Evolutionary conservation across 78 protist genomes (phyloP).

Genomic region (Thecamonas trahens): DNA sequence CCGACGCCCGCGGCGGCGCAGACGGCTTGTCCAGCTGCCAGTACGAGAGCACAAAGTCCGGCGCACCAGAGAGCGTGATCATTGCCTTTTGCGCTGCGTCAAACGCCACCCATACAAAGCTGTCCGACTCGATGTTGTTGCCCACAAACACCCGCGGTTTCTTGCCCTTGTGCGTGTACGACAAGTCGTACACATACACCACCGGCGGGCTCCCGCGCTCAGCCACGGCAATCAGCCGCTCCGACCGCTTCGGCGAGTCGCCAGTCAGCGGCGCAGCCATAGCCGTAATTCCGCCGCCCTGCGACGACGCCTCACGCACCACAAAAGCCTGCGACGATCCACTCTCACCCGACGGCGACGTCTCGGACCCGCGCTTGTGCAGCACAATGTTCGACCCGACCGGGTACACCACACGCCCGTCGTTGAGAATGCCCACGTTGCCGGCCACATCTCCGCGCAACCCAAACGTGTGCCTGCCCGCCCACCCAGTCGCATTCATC

Average conservation of each 20-base stretch:
- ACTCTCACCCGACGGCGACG: background rate
- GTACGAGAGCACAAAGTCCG: no score
- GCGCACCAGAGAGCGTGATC: no score
- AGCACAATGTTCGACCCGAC: conserved; percentile 35
- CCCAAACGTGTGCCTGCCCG: no score
- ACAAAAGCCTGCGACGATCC: background rate
- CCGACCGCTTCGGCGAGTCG: no score
- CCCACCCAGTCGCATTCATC: no score
- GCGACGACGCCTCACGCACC: background rate
- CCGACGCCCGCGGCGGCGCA: background rate
- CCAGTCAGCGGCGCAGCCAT: conserved; percentile 32
- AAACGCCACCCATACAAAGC: no score
- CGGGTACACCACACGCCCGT: conserved; percentile 36
- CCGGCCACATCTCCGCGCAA: conserved; percentile 38
- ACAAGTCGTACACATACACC: no score
- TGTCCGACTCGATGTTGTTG: no score
- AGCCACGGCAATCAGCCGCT: conserved; percentile 62
- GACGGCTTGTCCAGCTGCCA: no score
- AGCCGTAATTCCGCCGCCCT: conserved; percentile 30
- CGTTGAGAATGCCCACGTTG: conserved; percentile 36
- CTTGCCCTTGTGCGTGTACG: no score
- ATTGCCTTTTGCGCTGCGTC: no score
- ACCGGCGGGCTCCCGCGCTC: conserved; percentile 8
- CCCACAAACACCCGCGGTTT: no score
- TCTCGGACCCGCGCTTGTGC: conserved; percentile 32